phyloP scores from a whole-genome alignment of 805 yeast genomes.

The Candida gorgasii region DNA sequence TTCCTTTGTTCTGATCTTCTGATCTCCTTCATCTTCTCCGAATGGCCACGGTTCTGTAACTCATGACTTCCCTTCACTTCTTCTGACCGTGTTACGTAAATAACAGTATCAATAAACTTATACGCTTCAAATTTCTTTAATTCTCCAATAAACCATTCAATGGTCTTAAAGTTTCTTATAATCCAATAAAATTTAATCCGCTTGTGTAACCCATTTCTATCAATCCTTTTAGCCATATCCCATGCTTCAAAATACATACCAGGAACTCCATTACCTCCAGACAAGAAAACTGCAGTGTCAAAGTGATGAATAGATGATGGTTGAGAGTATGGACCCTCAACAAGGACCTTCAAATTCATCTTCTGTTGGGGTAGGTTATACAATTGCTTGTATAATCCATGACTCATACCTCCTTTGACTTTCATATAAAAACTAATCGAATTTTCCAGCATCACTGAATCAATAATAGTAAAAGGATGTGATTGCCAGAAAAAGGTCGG shows the following conservation, averaged over 20 bases:
- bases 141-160: conserved; percentile 50
- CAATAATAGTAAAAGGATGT: conserved; percentile 40
- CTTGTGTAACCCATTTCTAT: conserved; percentile 17
- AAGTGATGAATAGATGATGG: conserved; percentile 47
- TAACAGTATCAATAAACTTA: conserved; percentile 26
- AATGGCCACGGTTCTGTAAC: conserved; percentile 8
- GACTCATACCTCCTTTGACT: conserved; percentile 55
- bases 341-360: conserved; percentile 23
- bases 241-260: conserved; percentile 44
- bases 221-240: conserved; percentile 12
- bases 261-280: conserved; percentile 77
- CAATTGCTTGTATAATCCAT: conserved; percentile 25
- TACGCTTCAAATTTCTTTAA: conserved; percentile 21
- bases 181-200: conserved; percentile 57
- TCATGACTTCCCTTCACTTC: background rate
- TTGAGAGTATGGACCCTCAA: conserved; percentile 68
- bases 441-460: conserved; percentile 17
- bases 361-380: conserved; percentile 21
- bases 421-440: conserved; percentile 30
- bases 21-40: background rate
- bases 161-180: conserved; percentile 49
- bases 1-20: too few species aligned
- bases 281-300: conserved; percentile 56
- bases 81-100: conserved; percentile 31
- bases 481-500: conserved; percentile 42